These are phyloP conservation scores for Vitis hybrid DNA, from an alignment of 177 flowering plant genomes.

Conservation along the genomic window DNA sequence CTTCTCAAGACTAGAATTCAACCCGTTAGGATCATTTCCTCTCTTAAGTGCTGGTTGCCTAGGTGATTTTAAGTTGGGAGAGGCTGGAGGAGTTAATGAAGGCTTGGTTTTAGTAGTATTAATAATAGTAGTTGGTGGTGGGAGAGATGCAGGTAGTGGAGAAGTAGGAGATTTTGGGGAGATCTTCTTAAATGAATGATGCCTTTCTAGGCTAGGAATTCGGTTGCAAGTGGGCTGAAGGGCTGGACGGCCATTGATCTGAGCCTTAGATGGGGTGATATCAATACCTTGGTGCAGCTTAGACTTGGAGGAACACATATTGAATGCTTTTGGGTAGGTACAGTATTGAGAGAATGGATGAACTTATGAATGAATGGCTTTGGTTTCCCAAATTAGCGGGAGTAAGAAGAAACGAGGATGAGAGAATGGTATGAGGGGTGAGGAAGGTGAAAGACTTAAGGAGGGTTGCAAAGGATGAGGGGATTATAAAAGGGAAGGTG, in stretches of 20 bases:
- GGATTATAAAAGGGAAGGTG: conserved; percentile 28
- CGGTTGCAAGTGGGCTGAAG: conserved; percentile 75
- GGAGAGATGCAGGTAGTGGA: not conserved
- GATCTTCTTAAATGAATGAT: conserved; percentile 39
- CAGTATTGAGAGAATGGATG: no score
- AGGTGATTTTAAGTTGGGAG: conserved; percentile 52
- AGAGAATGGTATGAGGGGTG: not conserved
- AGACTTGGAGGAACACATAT: conserved; percentile 56
- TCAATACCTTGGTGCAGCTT: conserved; percentile 24
- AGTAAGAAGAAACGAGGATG: not conserved
- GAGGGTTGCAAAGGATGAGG: conserved; percentile 2
- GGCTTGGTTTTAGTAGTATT: conserved; percentile 10
- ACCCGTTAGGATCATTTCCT: conserved; percentile 39
- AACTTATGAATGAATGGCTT: no score
- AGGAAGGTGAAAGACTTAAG: conserved; percentile 4
- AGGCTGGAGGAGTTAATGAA: conserved; percentile 34
- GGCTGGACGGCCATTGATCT: conserved; percentile 61
- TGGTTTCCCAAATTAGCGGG: no score
- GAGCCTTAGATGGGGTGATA: conserved; percentile 20
- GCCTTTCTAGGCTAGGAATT: conserved; percentile 38
- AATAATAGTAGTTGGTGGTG: conserved; percentile 1
- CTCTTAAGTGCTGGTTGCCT: conserved; percentile 38
- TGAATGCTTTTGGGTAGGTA: conserved; percentile 1
- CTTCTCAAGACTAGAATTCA: conserved; percentile 45
- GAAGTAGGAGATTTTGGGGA: conserved; percentile 28